Evolutionary conservation across 108 stramenopile genomes (phyloP).

Genomic region (Nitzschia sp.): DNA sequence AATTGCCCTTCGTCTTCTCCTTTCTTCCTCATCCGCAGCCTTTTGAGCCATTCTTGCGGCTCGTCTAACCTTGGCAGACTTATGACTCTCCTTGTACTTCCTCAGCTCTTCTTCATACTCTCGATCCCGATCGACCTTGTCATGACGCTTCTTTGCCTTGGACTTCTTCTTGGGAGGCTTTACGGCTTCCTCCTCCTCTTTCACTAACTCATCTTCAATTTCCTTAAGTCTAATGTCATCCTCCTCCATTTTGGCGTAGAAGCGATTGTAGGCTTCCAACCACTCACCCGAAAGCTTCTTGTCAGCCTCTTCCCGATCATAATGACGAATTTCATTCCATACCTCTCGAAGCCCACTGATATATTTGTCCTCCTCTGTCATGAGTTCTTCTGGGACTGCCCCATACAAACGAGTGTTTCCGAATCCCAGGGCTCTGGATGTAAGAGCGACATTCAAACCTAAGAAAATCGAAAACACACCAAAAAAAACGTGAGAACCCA

Average conservation of each 20-base stretch:
- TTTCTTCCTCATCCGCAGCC: background rate
- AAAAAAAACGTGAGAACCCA: too few species aligned
- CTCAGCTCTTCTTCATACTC: too few species aligned
- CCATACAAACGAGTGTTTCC: constrained; percentile 26
- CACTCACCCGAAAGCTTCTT: constrained; percentile 52
- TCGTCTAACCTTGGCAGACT: background rate
- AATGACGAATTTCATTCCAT: constrained; percentile 65
- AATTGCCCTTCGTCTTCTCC: background rate
- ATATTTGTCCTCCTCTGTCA: constrained; percentile 38
- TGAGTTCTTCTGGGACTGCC: constrained; percentile 47
- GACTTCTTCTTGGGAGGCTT: constrained; percentile 74
- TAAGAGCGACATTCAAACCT: too few species aligned
- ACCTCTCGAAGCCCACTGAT: constrained; percentile 48
- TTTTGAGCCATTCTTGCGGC: constrained; percentile 42
- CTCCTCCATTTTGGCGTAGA: constrained; percentile 58
- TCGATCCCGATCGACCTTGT: constrained; percentile 30
- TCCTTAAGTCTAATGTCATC: constrained; percentile 68
- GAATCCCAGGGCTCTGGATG: too few species aligned
- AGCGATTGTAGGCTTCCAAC: constrained; percentile 74
- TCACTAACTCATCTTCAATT: constrained; percentile 40
- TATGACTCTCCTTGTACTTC: too few species aligned
- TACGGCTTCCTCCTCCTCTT: constrained; percentile 44
- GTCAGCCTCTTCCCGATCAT: constrained; percentile 57
- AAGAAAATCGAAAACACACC: too few species aligned
- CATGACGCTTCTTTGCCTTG: constrained; percentile 75